Conservation (phyloP, 2,329 filamentous ascomycete genomes). For the Cytospora piceae region DNA sequence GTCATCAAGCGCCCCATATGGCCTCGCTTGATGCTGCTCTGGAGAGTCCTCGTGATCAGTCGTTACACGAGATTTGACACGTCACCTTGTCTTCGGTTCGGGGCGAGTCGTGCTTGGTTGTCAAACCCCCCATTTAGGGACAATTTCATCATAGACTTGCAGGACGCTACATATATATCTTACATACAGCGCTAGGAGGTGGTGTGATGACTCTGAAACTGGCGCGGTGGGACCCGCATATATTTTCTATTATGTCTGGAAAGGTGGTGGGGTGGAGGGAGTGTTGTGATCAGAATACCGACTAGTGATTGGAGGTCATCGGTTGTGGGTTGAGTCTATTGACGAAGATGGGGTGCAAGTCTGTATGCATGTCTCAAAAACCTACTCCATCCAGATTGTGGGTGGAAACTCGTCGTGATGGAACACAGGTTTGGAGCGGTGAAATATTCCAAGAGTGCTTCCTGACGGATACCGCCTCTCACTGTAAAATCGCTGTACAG, state of each 20-base stretch:
- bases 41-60: background rate
- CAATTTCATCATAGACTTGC: background rate
- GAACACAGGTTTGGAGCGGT: no score
- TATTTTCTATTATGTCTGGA: background rate
- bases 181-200: background rate
- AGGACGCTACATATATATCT: background rate
- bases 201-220: conserved; percentile 11
- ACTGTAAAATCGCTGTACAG: no score
- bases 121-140: background rate
- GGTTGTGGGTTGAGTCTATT: background rate
- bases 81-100: conserved; percentile 10
- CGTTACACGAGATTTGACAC: background rate
- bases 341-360: background rate
- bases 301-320: conserved; percentile 7
- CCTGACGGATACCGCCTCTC: no score
- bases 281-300: conserved; percentile 14
- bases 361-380: conserved; percentile 23
- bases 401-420: no score
- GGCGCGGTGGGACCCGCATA: background rate
- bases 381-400: background rate
- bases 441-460: no score
- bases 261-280: conserved; percentile 7
- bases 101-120: conserved; percentile 17
- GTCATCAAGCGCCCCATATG: background rate
- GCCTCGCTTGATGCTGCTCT: background rate